phyloP scores from a whole-genome alignment of 148 eudicot genomes.

The Amaranthus cruentus region DNA sequence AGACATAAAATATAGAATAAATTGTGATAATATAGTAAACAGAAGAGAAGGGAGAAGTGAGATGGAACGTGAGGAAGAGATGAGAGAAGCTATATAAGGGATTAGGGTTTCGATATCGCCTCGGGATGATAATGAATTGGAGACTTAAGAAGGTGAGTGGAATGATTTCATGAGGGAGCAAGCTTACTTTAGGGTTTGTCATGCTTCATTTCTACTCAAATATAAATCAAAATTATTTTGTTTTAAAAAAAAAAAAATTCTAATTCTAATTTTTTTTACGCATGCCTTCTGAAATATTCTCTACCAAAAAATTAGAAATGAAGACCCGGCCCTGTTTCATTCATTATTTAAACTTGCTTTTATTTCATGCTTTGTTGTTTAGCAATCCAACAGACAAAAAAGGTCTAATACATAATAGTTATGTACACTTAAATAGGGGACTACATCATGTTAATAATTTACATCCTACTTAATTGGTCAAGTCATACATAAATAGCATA shows the following conservation, averaged over 20 bases:
- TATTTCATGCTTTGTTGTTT: conserved; percentile 26
- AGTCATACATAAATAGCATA: too few relatives aligned
- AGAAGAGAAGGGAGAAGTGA: too few relatives aligned
- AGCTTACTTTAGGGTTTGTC: conserved; percentile 35
- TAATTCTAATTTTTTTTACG: conserved; percentile 16
- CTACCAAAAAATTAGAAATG: not conserved
- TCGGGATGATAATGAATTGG: conserved; percentile 32
- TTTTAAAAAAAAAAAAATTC: not conserved
- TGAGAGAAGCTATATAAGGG: conserved; percentile 19
- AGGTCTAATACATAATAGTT: conserved; percentile 10
- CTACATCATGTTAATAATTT: too few relatives aligned
- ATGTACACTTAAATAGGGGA: too few relatives aligned
- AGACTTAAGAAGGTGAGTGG: conserved; percentile 42
- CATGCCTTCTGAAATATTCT: conserved; percentile 34
- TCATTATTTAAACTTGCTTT: conserved; percentile 13
- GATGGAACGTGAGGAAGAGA: too few relatives aligned
- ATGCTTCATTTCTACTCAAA: conserved; percentile 31
- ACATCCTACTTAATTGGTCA: too few relatives aligned
- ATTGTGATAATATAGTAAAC: too few relatives aligned
- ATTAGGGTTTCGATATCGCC: conserved; percentile 26
- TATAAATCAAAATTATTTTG: not conserved
- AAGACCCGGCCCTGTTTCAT: conserved; percentile 13
- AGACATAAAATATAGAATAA: too few relatives aligned
- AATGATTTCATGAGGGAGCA: conserved; percentile 31
- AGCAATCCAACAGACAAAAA: conserved; percentile 15